Percentiles rank a stretch among this genome's conserved stretches.
Conservation (phyloP, 306 rosid species). For the Argentina anserina region DNA sequence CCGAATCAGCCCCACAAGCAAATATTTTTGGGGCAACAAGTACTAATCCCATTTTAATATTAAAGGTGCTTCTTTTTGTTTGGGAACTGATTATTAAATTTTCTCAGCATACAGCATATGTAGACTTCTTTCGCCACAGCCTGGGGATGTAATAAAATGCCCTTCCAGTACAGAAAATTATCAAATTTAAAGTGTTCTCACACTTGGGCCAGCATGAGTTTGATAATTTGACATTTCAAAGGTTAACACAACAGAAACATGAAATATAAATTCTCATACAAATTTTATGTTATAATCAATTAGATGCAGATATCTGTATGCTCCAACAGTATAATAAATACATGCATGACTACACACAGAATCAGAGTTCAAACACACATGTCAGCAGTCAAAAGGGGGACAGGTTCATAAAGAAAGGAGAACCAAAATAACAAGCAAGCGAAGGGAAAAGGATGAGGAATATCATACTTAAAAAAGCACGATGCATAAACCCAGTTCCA, state of each 20-base stretch:
- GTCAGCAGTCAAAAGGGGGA: not conserved
- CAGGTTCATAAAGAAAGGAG: not conserved
- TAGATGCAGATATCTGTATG: not conserved
- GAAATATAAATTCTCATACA: not conserved
- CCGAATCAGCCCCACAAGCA: no score
- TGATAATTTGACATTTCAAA: not conserved
- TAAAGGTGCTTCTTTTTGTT: no score
- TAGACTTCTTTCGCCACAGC: no score
- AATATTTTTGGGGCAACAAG: no score
- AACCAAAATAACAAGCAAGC: not conserved
- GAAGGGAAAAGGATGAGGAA: not conserved
- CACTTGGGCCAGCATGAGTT: not conserved
- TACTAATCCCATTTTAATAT: no score
- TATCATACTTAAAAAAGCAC: constrained; percentile 81
- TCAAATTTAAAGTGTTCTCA: not conserved
- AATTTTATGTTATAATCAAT: not conserved
- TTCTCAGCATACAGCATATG: no score
- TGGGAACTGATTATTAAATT: no score
- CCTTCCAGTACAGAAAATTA: no score
- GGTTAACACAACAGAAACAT: not conserved
- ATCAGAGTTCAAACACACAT: not conserved
- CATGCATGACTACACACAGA: not conserved
- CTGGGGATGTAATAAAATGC: no score
- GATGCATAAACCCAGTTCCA: constrained; percentile 99
- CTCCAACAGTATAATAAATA: not conserved